phyloP scores from a whole-genome alignment of 225 moss, liverwort and hornwort genomes.

The Lunularia cruciata region DNA sequence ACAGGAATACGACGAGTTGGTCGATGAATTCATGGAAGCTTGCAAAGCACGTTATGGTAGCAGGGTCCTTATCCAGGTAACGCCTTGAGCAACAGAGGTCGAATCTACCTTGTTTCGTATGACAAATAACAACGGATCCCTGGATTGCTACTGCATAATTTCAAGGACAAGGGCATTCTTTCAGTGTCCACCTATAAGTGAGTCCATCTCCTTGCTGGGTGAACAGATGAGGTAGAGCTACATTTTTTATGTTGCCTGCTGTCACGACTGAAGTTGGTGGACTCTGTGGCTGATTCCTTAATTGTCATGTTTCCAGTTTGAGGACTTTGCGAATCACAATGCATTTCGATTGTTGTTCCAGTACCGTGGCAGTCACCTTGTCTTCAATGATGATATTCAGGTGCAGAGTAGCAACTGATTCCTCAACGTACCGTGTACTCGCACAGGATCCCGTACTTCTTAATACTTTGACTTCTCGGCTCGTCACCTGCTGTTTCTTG shows the following conservation, averaged over 20 bases:
- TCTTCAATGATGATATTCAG: slow-evolving; percentile 96
- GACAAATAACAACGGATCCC: no score
- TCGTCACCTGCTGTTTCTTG: no score
- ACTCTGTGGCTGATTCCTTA: neutral
- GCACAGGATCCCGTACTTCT: no score
- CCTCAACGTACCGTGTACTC: no score
- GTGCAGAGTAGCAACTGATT: slow-evolving; percentile 28
- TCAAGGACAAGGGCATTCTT: no score
- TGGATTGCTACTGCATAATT: no score
- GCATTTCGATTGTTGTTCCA: slow-evolving; percentile 81
- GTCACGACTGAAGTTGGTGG: slow-evolving; percentile 13
- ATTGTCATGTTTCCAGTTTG: slow-evolving; percentile 57
- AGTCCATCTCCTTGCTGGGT: no score
- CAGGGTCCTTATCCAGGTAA: slow-evolving; percentile 50
- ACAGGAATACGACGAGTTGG: slow-evolving; percentile 76
- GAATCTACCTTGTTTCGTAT: no score
- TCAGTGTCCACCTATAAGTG: no score
- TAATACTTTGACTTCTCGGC: no score
- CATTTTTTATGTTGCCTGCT: no score
- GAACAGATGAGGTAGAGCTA: no score
- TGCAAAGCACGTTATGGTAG: slow-evolving; percentile 57
- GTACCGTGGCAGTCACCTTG: slow-evolving; percentile 68
- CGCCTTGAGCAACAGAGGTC: neutral
- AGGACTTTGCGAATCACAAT: slow-evolving; percentile 90
- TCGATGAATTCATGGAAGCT: slow-evolving; percentile 85